These are phyloP conservation scores for Phanerodontia chrysosporium DNA, from an alignment of 768 basidiomycete species.

Conservation along the genomic window DNA sequence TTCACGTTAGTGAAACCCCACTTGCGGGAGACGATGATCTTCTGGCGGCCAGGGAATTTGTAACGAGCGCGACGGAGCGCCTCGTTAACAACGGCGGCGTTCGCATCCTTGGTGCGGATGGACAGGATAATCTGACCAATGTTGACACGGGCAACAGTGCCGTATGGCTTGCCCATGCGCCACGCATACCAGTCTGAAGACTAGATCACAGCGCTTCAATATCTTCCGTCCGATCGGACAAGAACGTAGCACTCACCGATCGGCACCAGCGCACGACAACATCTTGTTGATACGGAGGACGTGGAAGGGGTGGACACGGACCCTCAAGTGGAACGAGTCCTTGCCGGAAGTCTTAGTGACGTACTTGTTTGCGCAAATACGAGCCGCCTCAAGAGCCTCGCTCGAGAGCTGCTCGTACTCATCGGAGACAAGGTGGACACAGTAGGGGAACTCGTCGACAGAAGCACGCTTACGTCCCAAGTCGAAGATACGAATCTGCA, in stretches of 20 bases:
- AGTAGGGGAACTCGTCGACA: slow-evolving; percentile 98
- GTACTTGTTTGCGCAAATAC: slow-evolving; percentile 99
- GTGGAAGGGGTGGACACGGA: slow-evolving; percentile 98
- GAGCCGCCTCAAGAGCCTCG: slow-evolving; percentile 95
- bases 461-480: slow-evolving; percentile 92
- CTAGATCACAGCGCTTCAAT: slow-evolving; percentile 32
- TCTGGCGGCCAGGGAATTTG: slow-evolving; percentile 99
- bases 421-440: slow-evolving; percentile 93
- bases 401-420: slow-evolving; percentile 96
- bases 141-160: slow-evolving; percentile 92
- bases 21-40: slow-evolving; percentile 95
- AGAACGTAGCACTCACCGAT: slow-evolving; percentile 57
- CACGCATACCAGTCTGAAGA: slow-evolving; percentile 97
- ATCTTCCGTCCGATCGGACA: not conserved
- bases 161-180: slow-evolving; percentile 99
- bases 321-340: slow-evolving; percentile 97
- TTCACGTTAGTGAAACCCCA: slow-evolving; percentile 98
- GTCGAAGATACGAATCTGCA: slow-evolving; percentile 93
- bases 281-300: slow-evolving; percentile 99
- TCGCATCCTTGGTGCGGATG: slow-evolving; percentile 87
- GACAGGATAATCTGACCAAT: slow-evolving; percentile 94
- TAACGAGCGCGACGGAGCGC: slow-evolving; percentile 96
- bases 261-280: slow-evolving; percentile 98
- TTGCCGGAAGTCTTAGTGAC: slow-evolving; percentile 97
- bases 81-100: slow-evolving; percentile 88